These are phyloP conservation scores for Fusarium kyushuense DNA, from an alignment of 2,329 filamentous ascomycete genomes.

Conservation along the genomic window DNA sequence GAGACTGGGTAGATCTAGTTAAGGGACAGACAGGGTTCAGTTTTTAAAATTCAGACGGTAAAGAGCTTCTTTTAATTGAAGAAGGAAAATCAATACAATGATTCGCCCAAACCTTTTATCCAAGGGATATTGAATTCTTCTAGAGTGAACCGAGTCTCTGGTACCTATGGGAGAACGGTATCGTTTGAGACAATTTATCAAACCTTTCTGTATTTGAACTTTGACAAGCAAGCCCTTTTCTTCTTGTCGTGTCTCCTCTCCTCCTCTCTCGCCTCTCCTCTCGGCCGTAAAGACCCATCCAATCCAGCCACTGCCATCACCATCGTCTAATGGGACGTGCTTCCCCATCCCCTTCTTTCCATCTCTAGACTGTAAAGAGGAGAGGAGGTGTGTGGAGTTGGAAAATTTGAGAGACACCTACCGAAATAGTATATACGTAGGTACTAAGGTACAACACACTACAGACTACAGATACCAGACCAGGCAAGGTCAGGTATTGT, in stretches of 20 bases:
- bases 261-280: background rate
- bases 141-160: conserved; percentile 2
- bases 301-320: background rate
- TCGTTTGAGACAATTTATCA: background rate
- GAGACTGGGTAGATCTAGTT: conserved; percentile 1
- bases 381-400: conserved; percentile 1
- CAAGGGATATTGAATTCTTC: background rate
- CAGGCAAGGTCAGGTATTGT: background rate
- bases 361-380: background rate
- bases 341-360: background rate
- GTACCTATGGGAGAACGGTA: background rate
- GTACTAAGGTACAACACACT: too few species aligned
- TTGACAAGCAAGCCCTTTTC: background rate
- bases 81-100: background rate
- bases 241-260: background rate
- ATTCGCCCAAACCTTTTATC: background rate
- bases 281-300: background rate
- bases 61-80: conserved; percentile 5
- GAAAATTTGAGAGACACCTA: background rate
- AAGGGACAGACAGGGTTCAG: background rate
- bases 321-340: background rate
- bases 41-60: conserved; percentile 2
- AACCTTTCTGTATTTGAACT: background rate
- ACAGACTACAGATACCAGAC: background rate
- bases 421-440: background rate